Evolutionary conservation across 106 monocot genomes (phyloP).

Genomic region (Iris macrosiphon): DNA sequence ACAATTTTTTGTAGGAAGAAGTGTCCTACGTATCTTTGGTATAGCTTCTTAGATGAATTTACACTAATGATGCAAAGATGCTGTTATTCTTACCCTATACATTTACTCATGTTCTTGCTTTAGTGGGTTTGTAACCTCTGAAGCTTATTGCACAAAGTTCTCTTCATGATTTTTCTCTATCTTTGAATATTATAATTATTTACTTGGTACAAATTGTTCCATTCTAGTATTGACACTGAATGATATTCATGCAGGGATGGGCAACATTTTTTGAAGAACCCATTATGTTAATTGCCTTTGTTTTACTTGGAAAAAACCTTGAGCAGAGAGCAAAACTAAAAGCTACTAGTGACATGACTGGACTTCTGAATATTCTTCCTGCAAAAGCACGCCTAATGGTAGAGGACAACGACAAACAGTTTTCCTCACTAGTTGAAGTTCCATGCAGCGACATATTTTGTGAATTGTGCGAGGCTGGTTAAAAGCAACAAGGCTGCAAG

Average conservation of each 20-base stretch:
- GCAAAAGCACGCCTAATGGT: conserved; percentile 83
- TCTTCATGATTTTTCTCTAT: too few relatives aligned
- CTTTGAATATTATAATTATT: too few relatives aligned
- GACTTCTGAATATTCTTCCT: conserved; percentile 91
- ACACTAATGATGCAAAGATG: too few relatives aligned
- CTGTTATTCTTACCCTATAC: too few relatives aligned
- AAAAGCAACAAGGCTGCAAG: too few relatives aligned
- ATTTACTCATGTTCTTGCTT: not conserved
- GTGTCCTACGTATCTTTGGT: too few relatives aligned
- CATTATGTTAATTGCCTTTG: conserved; percentile 98
- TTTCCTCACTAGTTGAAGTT: conserved; percentile 67
- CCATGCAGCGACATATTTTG: too few relatives aligned
- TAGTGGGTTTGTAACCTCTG: not conserved
- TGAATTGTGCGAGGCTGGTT: too few relatives aligned
- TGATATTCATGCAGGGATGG: conserved; percentile 69
- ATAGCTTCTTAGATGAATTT: not conserved
- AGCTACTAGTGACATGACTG: conserved; percentile 99
- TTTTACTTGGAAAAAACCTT: conserved; percentile 91
- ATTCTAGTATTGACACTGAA: too few relatives aligned
- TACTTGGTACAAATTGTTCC: too few relatives aligned
- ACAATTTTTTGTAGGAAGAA: too few relatives aligned
- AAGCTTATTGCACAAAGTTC: too few relatives aligned
- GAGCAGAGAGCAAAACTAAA: conserved; percentile 99
- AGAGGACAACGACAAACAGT: conserved; percentile 28
- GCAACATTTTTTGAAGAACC: conserved; percentile 98